Base-by-base conservation (phyloP, 164 flowering plant species). In the Pachysandra terminalis region DNA sequence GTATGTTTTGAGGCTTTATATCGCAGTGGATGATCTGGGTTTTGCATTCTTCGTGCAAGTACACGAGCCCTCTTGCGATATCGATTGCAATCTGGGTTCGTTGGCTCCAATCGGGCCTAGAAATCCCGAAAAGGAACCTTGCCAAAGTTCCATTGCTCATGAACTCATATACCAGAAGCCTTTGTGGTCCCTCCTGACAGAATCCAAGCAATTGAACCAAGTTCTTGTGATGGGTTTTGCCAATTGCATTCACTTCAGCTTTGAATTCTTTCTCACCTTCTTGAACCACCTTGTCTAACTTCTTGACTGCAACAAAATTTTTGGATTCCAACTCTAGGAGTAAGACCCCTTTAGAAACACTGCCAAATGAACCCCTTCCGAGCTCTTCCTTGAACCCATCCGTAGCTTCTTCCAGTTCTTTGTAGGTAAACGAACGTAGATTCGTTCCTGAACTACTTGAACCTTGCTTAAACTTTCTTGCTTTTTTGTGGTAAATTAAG, bases 321-420 rank as follows among this genome's bases (percentile, higher is more conserved):
- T 23, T 24, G 5, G 59, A 32, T 3, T 35, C 24, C 5, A 53
- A 52, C 14, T 6, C 58, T 16, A n/a, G n/a, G n/a, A n/a, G n/a
- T 32, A 64, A 9, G 35, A 41, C 13, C 3, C 81, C 81, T 63
- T 74, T 78, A 25, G 68, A 78, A 25, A 78, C 75, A 15, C 23
- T 61, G 4, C 75, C 75, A 26, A 70, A 78, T 28, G 81, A 59
- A n/a, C 81, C 78, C 45, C 54, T 68, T 5, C 78, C 81, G 28
- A 78, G 27, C 28, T 68, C 73, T 41, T 78, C 71, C 52, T 72
- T 65, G 71, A 78, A 78, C 1, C 73, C 71, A 51, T 65, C 37
- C 6, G 75, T 74, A 0, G 71, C 75, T 27, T 65, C 61, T 49
- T 61, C 68, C 1, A 78, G 73, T 21, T 71, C 78, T 21, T 65